A percentile compares a stretch with the other conserved stretches of the same genome.
Conservation (phyloP, 306 rosid genomes). For the Ammopiptanthus mongolicus region DNA sequence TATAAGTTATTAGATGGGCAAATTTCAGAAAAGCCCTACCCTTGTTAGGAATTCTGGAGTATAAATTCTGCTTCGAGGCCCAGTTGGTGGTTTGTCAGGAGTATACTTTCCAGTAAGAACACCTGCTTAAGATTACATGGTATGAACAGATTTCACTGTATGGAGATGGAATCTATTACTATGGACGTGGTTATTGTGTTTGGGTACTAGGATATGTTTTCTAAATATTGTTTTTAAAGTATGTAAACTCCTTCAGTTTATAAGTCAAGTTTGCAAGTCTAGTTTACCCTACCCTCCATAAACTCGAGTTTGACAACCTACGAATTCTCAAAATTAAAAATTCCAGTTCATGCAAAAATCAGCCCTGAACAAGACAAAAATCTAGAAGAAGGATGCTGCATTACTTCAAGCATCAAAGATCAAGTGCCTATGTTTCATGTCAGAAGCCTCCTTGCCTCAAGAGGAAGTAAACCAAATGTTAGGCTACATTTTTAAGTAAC, state of each 20-base stretch:
- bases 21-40: conserved; percentile 28
- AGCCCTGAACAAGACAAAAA: background rate
- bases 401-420: background rate
- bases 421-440: background rate
- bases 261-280: background rate
- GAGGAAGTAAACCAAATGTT: background rate
- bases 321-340: background rate
- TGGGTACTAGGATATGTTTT: background rate
- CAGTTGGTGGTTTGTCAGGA: conserved; percentile 70
- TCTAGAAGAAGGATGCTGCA: background rate
- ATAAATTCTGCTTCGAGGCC: conserved; percentile 77
- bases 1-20: background rate
- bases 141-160: background rate
- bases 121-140: conserved; percentile 43
- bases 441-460: background rate
- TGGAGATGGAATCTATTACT: background rate
- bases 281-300: background rate
- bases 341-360: background rate
- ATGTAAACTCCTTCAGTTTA: background rate
- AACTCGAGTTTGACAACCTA: background rate
- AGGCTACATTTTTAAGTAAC: background rate
- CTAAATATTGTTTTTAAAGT: background rate
- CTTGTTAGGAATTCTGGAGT: conserved; percentile 64
- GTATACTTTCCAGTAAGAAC: conserved; percentile 82
- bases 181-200: background rate